Base-by-base conservation (phyloP, 2,329 filamentous ascomycete genomes). In the Colletotrichum melonis region DNA sequence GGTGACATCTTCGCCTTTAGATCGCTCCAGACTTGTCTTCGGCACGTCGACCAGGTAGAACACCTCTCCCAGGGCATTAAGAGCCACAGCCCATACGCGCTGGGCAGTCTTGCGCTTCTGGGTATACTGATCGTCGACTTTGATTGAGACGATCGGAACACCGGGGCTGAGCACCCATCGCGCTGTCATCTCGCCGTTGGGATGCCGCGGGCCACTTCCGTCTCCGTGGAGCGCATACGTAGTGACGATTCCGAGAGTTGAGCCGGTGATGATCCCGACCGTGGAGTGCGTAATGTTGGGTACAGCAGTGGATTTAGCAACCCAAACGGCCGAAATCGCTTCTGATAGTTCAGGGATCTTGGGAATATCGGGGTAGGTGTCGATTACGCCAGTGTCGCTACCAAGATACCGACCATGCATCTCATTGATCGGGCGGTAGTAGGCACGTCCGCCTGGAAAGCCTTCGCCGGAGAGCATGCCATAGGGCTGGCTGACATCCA, bases 51-150 rank as follows among this genome's bases (percentile, higher is more conserved):
- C 93, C 1, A 98, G 86, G 77, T 96, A 98, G 81, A 93, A 98
- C 0, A 98, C 86, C 81, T 99, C 97, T 1, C 97, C 97, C 9
- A 99, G 86, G 0, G 97, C 96, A 80, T 99, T 99, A 65, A 99
- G 84, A n/a, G 91, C 94, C 55, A 96, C 92, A n/a, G 94, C 95
- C 95, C 95, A 98, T 14, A 97, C 89, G 32, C 95, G 92, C 14
- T 90, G 89, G 63, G 92, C 86, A 4, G 89, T 85, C 79, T 92
- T 92, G 35, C 95, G 92, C 77, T 91, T 92, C 30, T 88, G 82
- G 62, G 89, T 95, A 81, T 95, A 97, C 65, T 91, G 91, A 32
- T 98, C 95, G 78, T 99, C 97, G 7, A 98, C 90, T 57, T 90
- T 90, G 73, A 99, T 91, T 1, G 91, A 90, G 67, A 98, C 89